Base-by-base conservation (phyloP, 2,329 filamentous ascomycete genomes). In the Botryotinia calthae region DNA sequence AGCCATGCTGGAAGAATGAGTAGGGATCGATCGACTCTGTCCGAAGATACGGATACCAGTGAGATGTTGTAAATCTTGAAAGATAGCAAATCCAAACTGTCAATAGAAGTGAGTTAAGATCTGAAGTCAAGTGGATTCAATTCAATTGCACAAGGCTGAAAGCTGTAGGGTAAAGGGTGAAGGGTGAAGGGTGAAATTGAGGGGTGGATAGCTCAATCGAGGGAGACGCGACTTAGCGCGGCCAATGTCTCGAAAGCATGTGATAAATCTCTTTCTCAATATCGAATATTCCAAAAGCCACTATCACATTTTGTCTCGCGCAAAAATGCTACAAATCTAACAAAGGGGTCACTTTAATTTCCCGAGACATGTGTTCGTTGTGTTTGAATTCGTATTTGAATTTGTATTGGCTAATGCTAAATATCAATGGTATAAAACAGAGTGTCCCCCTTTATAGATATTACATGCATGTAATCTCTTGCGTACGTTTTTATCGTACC, bases 231-330 rank as follows among this genome's bases (percentile, higher is more conserved):
- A 54, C 48, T 68, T 56, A 34, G 37, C 66, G 25, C n/a, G 40
- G 58, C 37, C 20, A 44, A 69, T 69, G 34, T 58, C 51, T 69
- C 66, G 66, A 61, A 59, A 69, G 54, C 51, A 69, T 58, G 66
- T 61, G 66, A 69, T 31, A 28, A 42, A 68, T n/a, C 10, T 56
- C 6, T 51, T 66, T 40, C 25, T 48, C 31, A n/a, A 25, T 20
- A 51, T 28, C 31, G 22, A 51, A 51, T 66, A 66, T 37, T 28
- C n/a, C 2, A 51, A 9, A 40, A 66, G 64, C 64, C 31, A 66
- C 64, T 18, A 40, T 28, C 64, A 66, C 34, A 28, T 20, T 18
- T 34, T 63, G 34, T 54, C 46, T 54, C 46, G 22, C 34, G 12
- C 4, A 54, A 28, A 28, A 40, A 28, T 51, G 22, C 20, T 51